Evolutionary conservation across 495 filamentous ascomycete genomes (phyloP), one percentile per base, ranked within the genome.

Genomic region (Aspergillus hancockii): DNA sequence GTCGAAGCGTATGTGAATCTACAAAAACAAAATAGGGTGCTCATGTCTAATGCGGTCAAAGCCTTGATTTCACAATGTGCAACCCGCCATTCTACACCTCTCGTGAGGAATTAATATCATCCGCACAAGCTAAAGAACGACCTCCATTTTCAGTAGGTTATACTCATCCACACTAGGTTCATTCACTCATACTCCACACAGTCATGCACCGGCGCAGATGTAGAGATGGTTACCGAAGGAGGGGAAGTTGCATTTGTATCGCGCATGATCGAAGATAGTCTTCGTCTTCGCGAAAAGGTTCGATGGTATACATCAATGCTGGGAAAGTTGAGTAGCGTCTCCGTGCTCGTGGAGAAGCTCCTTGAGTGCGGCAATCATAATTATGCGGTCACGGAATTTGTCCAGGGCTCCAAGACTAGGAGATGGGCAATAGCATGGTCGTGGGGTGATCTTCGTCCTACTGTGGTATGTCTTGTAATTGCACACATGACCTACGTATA

Each of bases 21-120:
- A 22, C 22, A 47, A 51, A 18, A 34, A 2, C n/a, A 16, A 25
- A 13, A 8, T 54, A n/a, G 18, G 23, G 40, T 55, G 8, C 50
- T 18, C 36, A 14, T 30, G 52, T 3, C 53, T 41, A 52, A 36
- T 56, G 36, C 43, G 2, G 1, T 10, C n/a, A 53, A 30, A 88
- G 83, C 5, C 79, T 96, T 36, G 90, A 97, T 69, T 97, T 98
- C 67, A 87, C 84, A 49, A 96, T 97, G 86, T 92, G 87, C 72
- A 98, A 98, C 63, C 94, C 94, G 1, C 94, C 94, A 0, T 98
- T 98, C 75, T 97, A 96, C 75, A 64, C 80, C 21, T 93, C 90
- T 4, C 76, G 80, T 18, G 71, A 80, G 13, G 90, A 95, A 36
- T 84, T 97, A 72, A 58, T 82, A 0, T 73, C 76, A 10, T 85